These are phyloP conservation scores for Trichoderma polysporum DNA, from an alignment of 2,329 filamentous ascomycete species.

Conservation along the genomic window DNA sequence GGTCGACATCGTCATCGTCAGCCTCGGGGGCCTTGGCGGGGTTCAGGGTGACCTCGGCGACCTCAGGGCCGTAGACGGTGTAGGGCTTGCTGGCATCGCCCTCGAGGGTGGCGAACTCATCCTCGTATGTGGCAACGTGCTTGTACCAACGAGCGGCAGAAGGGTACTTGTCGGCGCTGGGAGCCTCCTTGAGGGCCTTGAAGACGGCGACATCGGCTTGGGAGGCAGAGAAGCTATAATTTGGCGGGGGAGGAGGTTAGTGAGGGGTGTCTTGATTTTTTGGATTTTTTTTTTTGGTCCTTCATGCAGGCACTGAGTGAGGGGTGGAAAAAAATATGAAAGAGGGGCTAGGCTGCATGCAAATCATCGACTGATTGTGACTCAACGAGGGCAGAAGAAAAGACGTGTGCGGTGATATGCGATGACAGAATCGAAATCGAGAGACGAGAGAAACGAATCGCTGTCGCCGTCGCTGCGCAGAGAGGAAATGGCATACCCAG, in stretches of 20 bases:
- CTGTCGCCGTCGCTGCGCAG: neutral
- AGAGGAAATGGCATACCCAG: conserved; percentile 60
- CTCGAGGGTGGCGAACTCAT: conserved; percentile 85
- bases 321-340: conserved; percentile 14
- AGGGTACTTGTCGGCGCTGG: conserved; percentile 84
- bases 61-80: conserved; percentile 89
- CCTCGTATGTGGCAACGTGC: conserved; percentile 91
- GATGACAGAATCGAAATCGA: neutral
- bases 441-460: neutral
- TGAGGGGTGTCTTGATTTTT: conserved; percentile 10
- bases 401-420: neutral
- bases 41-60: conserved; percentile 74
- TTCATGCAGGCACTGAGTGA: conserved; percentile 8
- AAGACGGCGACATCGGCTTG: conserved; percentile 96
- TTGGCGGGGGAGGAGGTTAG: conserved; percentile 15
- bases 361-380: neutral
- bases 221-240: conserved; percentile 60
- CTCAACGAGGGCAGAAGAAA: neutral
- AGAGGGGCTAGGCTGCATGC: conserved; percentile 20
- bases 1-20: conserved; percentile 81
- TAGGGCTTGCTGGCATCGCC: conserved; percentile 88
- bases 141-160: conserved; percentile 98
- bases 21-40: conserved; percentile 75
- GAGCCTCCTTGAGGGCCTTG: conserved; percentile 79
- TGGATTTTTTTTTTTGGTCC: conserved; percentile 5